Base-by-base conservation (phyloP, 2,329 filamentous ascomycete species). In the Thielaviopsis punctulata region DNA sequence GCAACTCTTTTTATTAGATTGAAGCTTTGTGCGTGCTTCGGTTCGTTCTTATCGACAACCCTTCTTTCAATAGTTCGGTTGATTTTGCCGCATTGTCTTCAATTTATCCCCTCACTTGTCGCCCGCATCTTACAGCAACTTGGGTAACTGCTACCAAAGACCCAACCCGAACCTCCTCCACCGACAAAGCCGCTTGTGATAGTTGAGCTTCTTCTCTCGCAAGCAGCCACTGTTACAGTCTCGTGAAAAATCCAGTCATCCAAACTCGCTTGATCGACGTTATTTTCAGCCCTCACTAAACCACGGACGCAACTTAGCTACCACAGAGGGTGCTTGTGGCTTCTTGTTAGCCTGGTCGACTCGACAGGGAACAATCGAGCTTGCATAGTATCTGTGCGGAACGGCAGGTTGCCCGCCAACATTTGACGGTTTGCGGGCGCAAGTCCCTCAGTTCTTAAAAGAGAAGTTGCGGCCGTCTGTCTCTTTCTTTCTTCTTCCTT, bases 71-170 rank as follows among this genome's bases (percentile, higher is more conserved):
- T n/a, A n/a, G n/a, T n/a, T n/a, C n/a, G 12, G 15, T n/a, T 39
- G 33, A 39, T 39, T n/a, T n/a, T 39, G 33, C 33, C 33, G 33
- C 33, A n/a, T n/a, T n/a, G n/a, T n/a, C n/a, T n/a, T n/a, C n/a
- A n/a, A n/a, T n/a, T n/a, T n/a, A n/a, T n/a, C n/a, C 48, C 48
- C 48, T 44, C 36, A 49, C 41, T 44, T 49, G 15, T n/a, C 47
- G 39, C 30, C 22, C 41, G 47, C 2, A 15, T 4, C n/a, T 36
- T n/a, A 4, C 30, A 36, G n/a, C n/a, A 36, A n/a, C 10, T 36
- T 36, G 30, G 8, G 7, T 15, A 36, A 9, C 13, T 36, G 12
- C 7, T 36, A 15, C 7, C 30, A 7, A 36, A 36, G 12, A 9
- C 12, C 13, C n/a, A n/a, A 36, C 12, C 30, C 33, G 13, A 18